Conservation (phyloP, 2,329 filamentous ascomycete species). For the Verticillium isaacii region DNA sequence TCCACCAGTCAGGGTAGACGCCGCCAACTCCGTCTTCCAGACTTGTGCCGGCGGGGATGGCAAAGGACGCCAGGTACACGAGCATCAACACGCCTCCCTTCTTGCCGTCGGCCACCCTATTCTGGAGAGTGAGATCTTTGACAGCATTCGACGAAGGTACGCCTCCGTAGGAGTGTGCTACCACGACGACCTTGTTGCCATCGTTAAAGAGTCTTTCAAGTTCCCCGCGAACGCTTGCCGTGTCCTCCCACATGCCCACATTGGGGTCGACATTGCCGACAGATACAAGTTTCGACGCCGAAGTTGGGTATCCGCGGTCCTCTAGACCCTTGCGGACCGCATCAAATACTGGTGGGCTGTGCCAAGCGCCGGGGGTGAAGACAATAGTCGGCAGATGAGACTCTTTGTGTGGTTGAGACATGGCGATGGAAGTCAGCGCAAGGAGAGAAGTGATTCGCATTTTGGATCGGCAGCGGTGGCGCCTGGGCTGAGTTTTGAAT, state of each 20-base stretch:
- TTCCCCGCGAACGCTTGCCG: conserved; percentile 20
- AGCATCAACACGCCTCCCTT: conserved; percentile 31
- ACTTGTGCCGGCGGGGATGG: conserved; percentile 20
- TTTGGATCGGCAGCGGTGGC: background rate
- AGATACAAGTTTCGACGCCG: conserved; percentile 23
- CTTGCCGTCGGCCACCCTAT: conserved; percentile 23
- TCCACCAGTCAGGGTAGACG: conserved; percentile 21
- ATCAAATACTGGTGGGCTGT: conserved; percentile 24
- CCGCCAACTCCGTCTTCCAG: conserved; percentile 20
- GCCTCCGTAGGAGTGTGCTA: conserved; percentile 39
- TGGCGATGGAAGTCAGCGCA: background rate
- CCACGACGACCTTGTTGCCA: conserved; percentile 34
- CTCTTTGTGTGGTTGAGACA: background rate
- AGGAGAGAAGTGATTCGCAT: background rate
- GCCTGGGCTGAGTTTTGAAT: background rate
- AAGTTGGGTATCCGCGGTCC: conserved; percentile 23
- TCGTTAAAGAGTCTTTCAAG: conserved; percentile 23
- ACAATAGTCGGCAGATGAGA: conserved; percentile 20
- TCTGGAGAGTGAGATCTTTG: conserved; percentile 25
- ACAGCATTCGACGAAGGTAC: conserved; percentile 31
- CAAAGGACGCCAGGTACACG: conserved; percentile 28
- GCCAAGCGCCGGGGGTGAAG: conserved; percentile 34
- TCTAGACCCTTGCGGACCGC: conserved; percentile 22
- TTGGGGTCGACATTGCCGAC: conserved; percentile 23
- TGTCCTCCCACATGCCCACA: conserved; percentile 23